Conservation (phyloP, 345 rosid species). For the Microthlaspi erraticum region DNA sequence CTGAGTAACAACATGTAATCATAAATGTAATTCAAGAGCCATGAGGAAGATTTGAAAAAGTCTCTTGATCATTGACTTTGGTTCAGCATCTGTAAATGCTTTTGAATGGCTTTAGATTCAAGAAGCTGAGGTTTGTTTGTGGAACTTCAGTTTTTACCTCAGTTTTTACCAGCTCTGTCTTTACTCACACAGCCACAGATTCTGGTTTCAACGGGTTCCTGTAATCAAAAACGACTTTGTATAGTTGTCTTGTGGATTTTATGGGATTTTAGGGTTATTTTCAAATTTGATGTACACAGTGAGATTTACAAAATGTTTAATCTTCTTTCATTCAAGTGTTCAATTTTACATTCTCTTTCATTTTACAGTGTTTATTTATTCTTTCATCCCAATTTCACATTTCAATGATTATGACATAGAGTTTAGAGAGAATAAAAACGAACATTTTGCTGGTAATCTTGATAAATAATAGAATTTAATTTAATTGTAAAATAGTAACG, state of each 20-base stretch:
- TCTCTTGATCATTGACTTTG: conserved; percentile 16
- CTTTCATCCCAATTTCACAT: too few relatives aligned
- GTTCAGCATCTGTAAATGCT: conserved; percentile 37
- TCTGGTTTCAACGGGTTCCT: conserved; percentile 6
- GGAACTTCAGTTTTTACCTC: conserved; percentile 18
- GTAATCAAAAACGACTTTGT: conserved; percentile 29
- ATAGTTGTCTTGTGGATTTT: conserved; percentile 34
- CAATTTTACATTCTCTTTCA: background rate
- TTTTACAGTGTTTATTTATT: too few relatives aligned
- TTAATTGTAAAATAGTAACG: background rate
- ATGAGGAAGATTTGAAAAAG: conserved; percentile 9
- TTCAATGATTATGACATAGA: background rate
- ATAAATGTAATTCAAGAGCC: too few relatives aligned
- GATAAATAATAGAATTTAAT: conserved; percentile 6
- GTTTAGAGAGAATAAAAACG: background rate
- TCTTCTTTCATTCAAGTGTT: background rate
- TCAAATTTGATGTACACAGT: conserved; percentile 15
- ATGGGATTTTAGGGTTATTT: conserved; percentile 17
- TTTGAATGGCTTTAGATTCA: conserved; percentile 32
- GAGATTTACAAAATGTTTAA: background rate
- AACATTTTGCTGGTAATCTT: background rate
- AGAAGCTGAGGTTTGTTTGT: conserved; percentile 28
- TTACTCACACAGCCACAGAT: background rate
- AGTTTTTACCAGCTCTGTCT: conserved; percentile 6
- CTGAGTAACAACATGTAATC: too few relatives aligned